Conservation (phyloP, 129 eudicot species). For the Deinandra increscens region DNA sequence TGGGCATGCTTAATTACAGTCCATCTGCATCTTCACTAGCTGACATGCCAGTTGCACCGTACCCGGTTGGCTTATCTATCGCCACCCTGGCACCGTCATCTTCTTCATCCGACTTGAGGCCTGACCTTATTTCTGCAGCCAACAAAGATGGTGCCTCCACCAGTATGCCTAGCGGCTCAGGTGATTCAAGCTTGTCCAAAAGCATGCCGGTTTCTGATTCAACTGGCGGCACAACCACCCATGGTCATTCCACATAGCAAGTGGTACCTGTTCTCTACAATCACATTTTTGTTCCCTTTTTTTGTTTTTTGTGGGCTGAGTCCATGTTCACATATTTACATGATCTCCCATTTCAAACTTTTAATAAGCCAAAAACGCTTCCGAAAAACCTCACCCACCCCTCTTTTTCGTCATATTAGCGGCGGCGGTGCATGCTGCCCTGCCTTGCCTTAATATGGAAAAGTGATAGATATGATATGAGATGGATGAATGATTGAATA, state of each 20-base stretch:
- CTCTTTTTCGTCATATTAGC: conserved; percentile 18
- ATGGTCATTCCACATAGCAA: conserved; percentile 31
- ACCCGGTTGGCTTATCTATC: conserved; percentile 69
- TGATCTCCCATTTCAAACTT: conserved; percentile 32
- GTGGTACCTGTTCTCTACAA: conserved; percentile 20
- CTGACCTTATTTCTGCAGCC: conserved; percentile 44
- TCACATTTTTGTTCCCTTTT: conserved; percentile 21
- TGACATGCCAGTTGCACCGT: conserved; percentile 93
- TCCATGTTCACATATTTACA: neutral
- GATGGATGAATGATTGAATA: conserved; percentile 38
- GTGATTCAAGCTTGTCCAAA: conserved; percentile 56
- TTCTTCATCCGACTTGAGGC: conserved; percentile 74
- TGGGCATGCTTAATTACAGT: conserved; percentile 74
- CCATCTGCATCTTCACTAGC: conserved; percentile 89
- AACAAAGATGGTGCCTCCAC: conserved; percentile 44
- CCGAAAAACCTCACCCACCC: conserved; percentile 21
- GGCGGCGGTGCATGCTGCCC: conserved; percentile 13
- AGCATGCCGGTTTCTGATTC: conserved; percentile 54
- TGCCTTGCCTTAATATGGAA: conserved; percentile 14
- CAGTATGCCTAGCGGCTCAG: conserved; percentile 63
- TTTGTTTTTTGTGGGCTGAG: neutral
- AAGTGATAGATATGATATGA: conserved; percentile 28
- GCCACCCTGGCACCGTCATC: conserved; percentile 89
- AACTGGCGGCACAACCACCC: conserved; percentile 32
- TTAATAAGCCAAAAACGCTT: conserved; percentile 46